A percentile compares a stretch with the other conserved stretches of the same genome.
Evolutionary conservation across 306 rosid species (phyloP).

Genomic region (Clitoria ternatea): DNA sequence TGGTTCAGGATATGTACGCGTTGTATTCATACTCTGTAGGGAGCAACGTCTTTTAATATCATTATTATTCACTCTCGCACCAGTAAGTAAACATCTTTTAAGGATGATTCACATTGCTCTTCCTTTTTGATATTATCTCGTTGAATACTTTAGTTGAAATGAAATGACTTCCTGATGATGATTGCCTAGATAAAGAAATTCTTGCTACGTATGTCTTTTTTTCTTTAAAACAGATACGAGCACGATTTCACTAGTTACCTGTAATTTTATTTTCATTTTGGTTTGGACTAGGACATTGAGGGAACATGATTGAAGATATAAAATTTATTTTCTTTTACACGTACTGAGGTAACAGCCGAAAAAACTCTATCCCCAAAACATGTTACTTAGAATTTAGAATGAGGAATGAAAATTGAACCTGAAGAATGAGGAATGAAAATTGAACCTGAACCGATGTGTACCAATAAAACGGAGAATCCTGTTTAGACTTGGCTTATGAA

Average conservation of each 20-base stretch:
- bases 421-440: too few species aligned
- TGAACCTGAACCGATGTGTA: too few species aligned
- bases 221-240: neutral
- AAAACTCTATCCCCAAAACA: too few species aligned
- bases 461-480: too few species aligned
- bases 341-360: too few species aligned
- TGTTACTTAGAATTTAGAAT: too few species aligned
- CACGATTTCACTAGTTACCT: neutral
- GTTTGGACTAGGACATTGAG: neutral
- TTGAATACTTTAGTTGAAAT: neutral
- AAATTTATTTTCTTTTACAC: too few species aligned
- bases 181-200: neutral
- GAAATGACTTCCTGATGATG: neutral
- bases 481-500: too few species aligned
- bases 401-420: too few species aligned
- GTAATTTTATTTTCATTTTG: too few species aligned
- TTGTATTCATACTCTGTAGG: constrained; percentile 22
- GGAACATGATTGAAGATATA: neutral
- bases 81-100: constrained; percentile 12
- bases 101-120: constrained; percentile 7
- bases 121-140: neutral
- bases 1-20: neutral
- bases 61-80: neutral
- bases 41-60: constrained; percentile 15
- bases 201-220: neutral